phyloP scores from a whole-genome alignment of 164 flowering plant genomes.

The Protea cynaroides region DNA sequence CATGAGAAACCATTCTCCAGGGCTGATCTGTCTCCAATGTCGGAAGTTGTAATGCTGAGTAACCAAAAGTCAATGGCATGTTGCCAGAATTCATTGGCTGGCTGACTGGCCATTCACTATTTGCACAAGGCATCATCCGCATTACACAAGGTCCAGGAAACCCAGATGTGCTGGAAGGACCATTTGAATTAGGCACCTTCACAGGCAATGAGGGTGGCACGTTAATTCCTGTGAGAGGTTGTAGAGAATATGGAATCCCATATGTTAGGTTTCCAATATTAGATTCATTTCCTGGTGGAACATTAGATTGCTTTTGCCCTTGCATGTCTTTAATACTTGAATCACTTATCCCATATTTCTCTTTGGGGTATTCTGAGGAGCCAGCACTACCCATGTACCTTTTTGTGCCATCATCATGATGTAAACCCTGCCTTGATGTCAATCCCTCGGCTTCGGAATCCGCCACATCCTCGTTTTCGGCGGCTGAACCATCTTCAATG shows the following conservation, averaged over 20 bases:
- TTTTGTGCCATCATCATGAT: slow-evolving; percentile 43
- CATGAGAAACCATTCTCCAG: slow-evolving; percentile 41
- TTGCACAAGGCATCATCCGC: slow-evolving; percentile 42
- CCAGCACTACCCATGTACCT: slow-evolving; percentile 23
- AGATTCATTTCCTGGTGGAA: slow-evolving; percentile 36
- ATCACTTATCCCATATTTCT: slow-evolving; percentile 28
- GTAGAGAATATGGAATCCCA: slow-evolving; percentile 38
- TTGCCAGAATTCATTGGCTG: slow-evolving; percentile 44
- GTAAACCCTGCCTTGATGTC: slow-evolving; percentile 43
- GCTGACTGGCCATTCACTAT: slow-evolving; percentile 32
- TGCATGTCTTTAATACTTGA: slow-evolving; percentile 28
- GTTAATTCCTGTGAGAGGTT: slow-evolving; percentile 29
- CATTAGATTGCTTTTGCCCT: slow-evolving; percentile 36
- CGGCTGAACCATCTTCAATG: slow-evolving; percentile 78
- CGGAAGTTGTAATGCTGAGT: slow-evolving; percentile 70
- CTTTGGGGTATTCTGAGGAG: slow-evolving; percentile 41
- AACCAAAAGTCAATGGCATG: slow-evolving; percentile 53
- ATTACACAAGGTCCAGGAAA: slow-evolving; percentile 33
- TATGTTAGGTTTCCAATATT: slow-evolving; percentile 30
- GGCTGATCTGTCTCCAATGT: slow-evolving; percentile 53
- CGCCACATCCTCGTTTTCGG: slow-evolving; percentile 90
- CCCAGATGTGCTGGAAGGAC: slow-evolving; percentile 29
- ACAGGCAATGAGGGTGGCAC: slow-evolving; percentile 35
- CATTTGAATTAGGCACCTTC: slow-evolving; percentile 32
- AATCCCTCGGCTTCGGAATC: slow-evolving; percentile 82